Evolutionary conservation across 1,284 basidiomycete species (phyloP).

Genomic region (Limonomyces culmigenus): DNA sequence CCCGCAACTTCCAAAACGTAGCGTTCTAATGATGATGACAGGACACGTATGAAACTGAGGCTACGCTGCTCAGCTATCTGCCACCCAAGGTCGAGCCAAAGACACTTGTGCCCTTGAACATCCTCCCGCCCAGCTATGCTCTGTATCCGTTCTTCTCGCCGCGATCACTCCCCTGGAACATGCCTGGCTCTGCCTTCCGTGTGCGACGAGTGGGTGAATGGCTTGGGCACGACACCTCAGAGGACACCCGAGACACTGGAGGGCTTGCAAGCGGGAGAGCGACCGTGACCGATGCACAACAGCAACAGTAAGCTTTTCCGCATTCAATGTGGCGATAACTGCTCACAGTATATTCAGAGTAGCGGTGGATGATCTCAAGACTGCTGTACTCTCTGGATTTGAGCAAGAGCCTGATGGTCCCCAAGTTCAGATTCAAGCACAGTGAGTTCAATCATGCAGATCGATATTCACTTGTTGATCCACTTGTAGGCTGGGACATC

Average conservation of each 20-base stretch:
- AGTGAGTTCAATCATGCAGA: constrained; percentile 21
- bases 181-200: constrained; percentile 31
- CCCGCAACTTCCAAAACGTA: constrained; percentile 1
- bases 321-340: not conserved
- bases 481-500: constrained; percentile 32
- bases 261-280: constrained; percentile 19
- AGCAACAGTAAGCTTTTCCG: not conserved
- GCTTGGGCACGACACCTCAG: constrained; percentile 20
- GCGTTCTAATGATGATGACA: constrained; percentile 1
- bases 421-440: constrained; percentile 19
- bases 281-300: constrained; percentile 1
- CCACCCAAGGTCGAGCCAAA: constrained; percentile 12
- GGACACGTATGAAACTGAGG: constrained; percentile 10
- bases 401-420: not conserved
- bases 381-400: not conserved
- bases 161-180: constrained; percentile 28
- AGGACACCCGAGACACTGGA: constrained; percentile 19
- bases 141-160: constrained; percentile 46
- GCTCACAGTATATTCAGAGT: not conserved
- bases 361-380: not conserved
- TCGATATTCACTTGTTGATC: constrained; percentile 1
- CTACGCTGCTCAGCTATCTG: constrained; percentile 19
- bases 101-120: constrained; percentile 12
- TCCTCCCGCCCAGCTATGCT: constrained; percentile 25
- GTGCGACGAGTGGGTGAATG: constrained; percentile 43